Evolutionary conservation across 371 early-diverging fungal genomes (phyloP), one percentile per base, ranked within the genome.

Genomic region (Mortierella sp.): DNA sequence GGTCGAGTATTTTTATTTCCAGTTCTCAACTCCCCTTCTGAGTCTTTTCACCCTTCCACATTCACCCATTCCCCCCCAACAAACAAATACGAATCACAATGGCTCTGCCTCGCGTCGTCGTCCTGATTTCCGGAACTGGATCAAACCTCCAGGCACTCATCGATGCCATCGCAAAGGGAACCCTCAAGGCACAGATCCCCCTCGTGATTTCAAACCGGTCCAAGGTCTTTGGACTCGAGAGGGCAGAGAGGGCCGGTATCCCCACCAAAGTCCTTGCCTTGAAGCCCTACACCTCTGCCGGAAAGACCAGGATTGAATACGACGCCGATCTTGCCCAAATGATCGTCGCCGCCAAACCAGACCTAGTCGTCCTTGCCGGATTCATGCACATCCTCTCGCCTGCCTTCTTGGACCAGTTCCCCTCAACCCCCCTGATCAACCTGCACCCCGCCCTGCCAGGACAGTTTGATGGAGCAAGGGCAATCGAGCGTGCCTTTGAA

Each of bases 91-190:
- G 34, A 61, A 34, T 61, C 41, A 22, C 44, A 58, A 81, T 81
- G 82, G 78, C 78, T 34, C 91, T n/a, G n/a, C n/a, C 91, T 64
- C 89, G 90, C 40, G 88, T 97, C 76, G 95, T 96, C 58, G 97
- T 99, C 44, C 91, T 97, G 65, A 96, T 99, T 74, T 97, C 97
- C 9, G 99, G 99, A 64, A 96, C 93, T 77, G 99, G 99, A 29
- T 91, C 96, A 52, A 99, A 99, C 87, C 91, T 99, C 29, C 98
- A 99, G 88, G 98, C 99, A n/a, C 85, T 99, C 41, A 97, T 99
- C 68, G 96, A 99, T 80, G 94, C 95, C 9, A 86, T 88, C 45
- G 83, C 86, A n/a, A 71, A 83, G 4, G 90, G 90, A 10, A 63
- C 74, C 26, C 85, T 95, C 19, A 86, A 87, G n/a, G 89, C 89